Conservation (phyloP, 805 yeast genomes). For the Saturnispora besseyi region DNA sequence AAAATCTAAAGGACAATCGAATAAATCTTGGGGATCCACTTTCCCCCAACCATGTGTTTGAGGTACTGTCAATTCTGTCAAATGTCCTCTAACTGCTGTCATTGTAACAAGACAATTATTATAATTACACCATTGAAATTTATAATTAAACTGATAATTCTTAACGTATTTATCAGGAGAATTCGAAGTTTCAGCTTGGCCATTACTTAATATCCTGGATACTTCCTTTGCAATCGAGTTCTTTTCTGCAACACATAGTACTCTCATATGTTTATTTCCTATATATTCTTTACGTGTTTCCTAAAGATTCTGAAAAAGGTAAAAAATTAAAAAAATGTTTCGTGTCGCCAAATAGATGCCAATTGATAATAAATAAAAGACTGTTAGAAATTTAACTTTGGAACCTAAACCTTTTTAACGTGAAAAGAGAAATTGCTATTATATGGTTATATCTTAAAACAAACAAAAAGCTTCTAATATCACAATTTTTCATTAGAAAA, state of each 20-base stretch:
- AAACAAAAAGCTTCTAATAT: no score
- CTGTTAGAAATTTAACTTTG: no score
- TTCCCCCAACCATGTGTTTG: constrained; percentile 55
- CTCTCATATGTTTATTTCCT: constrained; percentile 38
- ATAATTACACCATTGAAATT: constrained; percentile 44
- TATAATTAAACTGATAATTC: constrained; percentile 72
- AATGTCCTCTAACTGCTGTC: constrained; percentile 90
- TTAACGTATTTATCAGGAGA: constrained; percentile 54
- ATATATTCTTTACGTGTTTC: neutral
- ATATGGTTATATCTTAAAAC: no score
- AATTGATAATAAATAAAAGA: no score
- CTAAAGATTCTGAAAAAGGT: neutral
- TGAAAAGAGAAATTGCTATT: no score
- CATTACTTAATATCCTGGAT: constrained; percentile 68
- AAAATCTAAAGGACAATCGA: constrained; percentile 48
- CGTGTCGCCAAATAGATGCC: neutral
- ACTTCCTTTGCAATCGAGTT: constrained; percentile 90
- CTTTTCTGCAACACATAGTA: constrained; percentile 95
- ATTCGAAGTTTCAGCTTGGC: constrained; percentile 35
- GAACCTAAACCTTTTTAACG: no score
- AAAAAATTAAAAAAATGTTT: neutral
- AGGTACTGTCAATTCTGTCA: constrained; percentile 58
- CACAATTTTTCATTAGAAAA: no score
- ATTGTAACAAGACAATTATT: constrained; percentile 63
- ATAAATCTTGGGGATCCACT: constrained; percentile 54